Evolutionary conservation across 2,329 filamentous ascomycete species (phyloP).

Genomic region (Fusarium sp.): DNA sequence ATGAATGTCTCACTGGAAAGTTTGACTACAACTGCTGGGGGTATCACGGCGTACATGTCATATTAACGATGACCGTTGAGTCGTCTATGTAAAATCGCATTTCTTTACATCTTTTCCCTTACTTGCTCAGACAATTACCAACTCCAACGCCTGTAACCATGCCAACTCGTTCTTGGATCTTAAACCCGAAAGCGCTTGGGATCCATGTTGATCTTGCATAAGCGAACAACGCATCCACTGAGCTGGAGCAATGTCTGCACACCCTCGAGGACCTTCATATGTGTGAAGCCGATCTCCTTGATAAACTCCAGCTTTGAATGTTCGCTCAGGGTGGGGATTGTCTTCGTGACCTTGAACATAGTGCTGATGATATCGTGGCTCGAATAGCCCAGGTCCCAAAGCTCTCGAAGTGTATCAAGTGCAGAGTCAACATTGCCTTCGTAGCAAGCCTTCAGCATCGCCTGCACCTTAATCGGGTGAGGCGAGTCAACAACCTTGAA

Average conservation of each 20-base stretch:
- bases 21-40: slow-evolving; percentile 15
- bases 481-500: slow-evolving; percentile 98
- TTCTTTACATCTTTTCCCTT: slow-evolving; percentile 35
- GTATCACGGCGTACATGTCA: slow-evolving; percentile 36
- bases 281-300: slow-evolving; percentile 97
- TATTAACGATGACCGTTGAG: slow-evolving; percentile 27
- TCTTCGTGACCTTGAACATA: slow-evolving; percentile 99
- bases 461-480: slow-evolving; percentile 97
- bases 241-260: slow-evolving; percentile 95
- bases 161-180: neutral
- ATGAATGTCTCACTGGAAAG: slow-evolving; percentile 3
- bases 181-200: slow-evolving; percentile 75
- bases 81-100: slow-evolving; percentile 39
- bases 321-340: slow-evolving; percentile 89
- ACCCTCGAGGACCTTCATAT: slow-evolving; percentile 99
- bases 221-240: slow-evolving; percentile 88
- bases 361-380: slow-evolving; percentile 99
- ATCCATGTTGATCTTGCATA: slow-evolving; percentile 98
- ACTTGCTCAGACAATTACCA: slow-evolving; percentile 32
- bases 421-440: slow-evolving; percentile 91
- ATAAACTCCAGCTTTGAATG: slow-evolving; percentile 97
- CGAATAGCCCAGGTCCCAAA: slow-evolving; percentile 97
- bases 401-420: slow-evolving; percentile 84
- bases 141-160: slow-evolving; percentile 34
- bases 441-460: slow-evolving; percentile 97